Evolutionary conservation across 139 green algal genomes (phyloP), one percentile per base, ranked within the genome.

Genomic region (Monoraphidium neglectum): DNA sequence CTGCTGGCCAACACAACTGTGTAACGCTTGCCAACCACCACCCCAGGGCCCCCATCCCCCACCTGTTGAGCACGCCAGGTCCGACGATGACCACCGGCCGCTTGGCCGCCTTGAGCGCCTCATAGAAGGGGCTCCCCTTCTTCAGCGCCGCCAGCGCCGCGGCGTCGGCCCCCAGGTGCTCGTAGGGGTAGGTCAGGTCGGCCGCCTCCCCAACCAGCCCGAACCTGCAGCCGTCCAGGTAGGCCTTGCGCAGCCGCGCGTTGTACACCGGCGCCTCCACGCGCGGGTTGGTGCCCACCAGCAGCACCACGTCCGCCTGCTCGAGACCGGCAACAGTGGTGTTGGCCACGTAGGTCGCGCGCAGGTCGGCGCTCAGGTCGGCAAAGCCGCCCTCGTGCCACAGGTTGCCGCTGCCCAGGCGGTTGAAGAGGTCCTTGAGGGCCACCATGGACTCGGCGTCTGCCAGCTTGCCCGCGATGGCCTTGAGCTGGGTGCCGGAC

Each of bases 241-340:
- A 78, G 32, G 82, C 86, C 75, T 95, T 94, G 43, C 95, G 86
- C 32, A 99, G 75, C 51, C 95, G 86, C 1, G 92, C 91, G 83
- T 99, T 99, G 77, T 97, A 93, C 46, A 99, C 95, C 1, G 96
- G 96, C 21, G 88, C 90, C 87, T 99, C 96, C 35, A 86, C 53
- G n/a, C 96, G 88, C 18, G 93, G 93, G 86, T 99, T 98, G 73
- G 87, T 93, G 46, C 96, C 96, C 3, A 99, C 86, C 30, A 99
- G 84, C 74, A 99, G 83, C 26, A 97, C 87, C 56, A 90, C 78
- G 79, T 99, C 96, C 1, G 96, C 90, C n/a, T 89, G 36, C 76
- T 99, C 96, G 2, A 99, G 28, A 64, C 93, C 94, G 10, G 84
- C 77, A 32, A 99, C 83, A 4, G 86, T 92, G 35, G 91, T 92